phyloP scores from a whole-genome alignment of 495 filamentous ascomycete species.

The Podospora anserina region DNA sequence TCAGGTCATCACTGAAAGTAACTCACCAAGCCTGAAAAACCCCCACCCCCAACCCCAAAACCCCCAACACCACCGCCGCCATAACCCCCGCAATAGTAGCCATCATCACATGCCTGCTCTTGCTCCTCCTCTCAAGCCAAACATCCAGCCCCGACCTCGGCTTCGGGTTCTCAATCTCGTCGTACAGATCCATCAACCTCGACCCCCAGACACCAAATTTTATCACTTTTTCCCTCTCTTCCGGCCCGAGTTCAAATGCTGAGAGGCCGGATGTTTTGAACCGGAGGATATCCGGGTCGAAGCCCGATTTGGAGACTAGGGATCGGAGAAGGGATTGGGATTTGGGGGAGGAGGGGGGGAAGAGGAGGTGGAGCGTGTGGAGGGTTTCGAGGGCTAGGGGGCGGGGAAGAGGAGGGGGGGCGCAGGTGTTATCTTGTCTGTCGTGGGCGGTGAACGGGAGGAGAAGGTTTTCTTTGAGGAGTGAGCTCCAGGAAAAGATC shows the following conservation, averaged over 20 bases:
- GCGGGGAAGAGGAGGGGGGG: slow-evolving; percentile 25
- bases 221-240: slow-evolving; percentile 24
- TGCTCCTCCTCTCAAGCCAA: slow-evolving; percentile 41
- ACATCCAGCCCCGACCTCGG: slow-evolving; percentile 34
- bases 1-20: not conserved
- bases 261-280: slow-evolving; percentile 10
- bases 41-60: slow-evolving; percentile 26
- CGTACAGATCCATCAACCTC: slow-evolving; percentile 37
- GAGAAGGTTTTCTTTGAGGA: slow-evolving; percentile 36
- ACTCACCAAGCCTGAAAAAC: slow-evolving; percentile 31
- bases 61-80: slow-evolving; percentile 31
- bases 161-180: slow-evolving; percentile 40
- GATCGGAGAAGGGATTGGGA: slow-evolving; percentile 33
- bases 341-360: slow-evolving; percentile 31
- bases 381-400: slow-evolving; percentile 38
- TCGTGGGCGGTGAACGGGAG: slow-evolving; percentile 19
- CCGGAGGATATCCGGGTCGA: slow-evolving; percentile 30
- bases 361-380: slow-evolving; percentile 36
- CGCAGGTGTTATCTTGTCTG: not conserved
- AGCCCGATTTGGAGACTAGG: slow-evolving; percentile 31
- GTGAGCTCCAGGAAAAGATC: slow-evolving; percentile 33
- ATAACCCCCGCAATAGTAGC: slow-evolving; percentile 37
- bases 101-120: slow-evolving; percentile 41
- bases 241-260: slow-evolving; percentile 1
- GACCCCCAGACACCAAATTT: slow-evolving; percentile 34